These are phyloP conservation scores for Starmerella etchellsii DNA, from an alignment of 805 yeast genomes.

Conservation along the genomic window DNA sequence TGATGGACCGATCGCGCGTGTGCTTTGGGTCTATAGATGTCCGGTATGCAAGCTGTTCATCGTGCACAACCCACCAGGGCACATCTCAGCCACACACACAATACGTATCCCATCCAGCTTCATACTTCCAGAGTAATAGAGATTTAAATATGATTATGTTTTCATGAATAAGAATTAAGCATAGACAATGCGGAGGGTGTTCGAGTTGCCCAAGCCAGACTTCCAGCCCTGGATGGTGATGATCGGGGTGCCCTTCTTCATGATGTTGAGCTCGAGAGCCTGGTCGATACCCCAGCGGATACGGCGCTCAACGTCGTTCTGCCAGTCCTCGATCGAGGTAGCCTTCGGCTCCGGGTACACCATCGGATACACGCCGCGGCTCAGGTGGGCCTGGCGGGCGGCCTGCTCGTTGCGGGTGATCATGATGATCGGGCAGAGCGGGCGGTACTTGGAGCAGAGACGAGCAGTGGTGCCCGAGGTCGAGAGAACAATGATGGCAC, in stretches of 20 bases:
- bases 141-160: too few relatives aligned
- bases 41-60: too few relatives aligned
- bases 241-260: constrained; percentile 75
- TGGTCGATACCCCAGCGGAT: constrained; percentile 83
- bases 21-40: too few relatives aligned
- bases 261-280: constrained; percentile 76
- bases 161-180: too few relatives aligned
- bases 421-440: constrained; percentile 93
- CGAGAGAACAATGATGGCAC: constrained; percentile 91
- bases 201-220: constrained; percentile 96
- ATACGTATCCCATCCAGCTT: too few relatives aligned
- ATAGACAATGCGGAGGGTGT: constrained; percentile 73
- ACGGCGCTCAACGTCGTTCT: constrained; percentile 90
- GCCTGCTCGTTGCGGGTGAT: constrained; percentile 89
- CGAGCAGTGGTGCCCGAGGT: constrained; percentile 94
- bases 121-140: too few relatives aligned
- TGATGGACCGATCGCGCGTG: too few relatives aligned
- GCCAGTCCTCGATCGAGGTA: constrained; percentile 62
- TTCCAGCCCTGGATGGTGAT: constrained; percentile 98
- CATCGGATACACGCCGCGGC: constrained; percentile 98
- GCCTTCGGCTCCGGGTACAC: constrained; percentile 53
- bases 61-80: too few relatives aligned
- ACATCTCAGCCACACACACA: too few relatives aligned
- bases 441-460: constrained; percentile 94
- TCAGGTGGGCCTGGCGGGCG: constrained; percentile 90